phyloP scores from a whole-genome alignment of 2,329 filamentous ascomycete species.

The Colletotrichum endophyticum region DNA sequence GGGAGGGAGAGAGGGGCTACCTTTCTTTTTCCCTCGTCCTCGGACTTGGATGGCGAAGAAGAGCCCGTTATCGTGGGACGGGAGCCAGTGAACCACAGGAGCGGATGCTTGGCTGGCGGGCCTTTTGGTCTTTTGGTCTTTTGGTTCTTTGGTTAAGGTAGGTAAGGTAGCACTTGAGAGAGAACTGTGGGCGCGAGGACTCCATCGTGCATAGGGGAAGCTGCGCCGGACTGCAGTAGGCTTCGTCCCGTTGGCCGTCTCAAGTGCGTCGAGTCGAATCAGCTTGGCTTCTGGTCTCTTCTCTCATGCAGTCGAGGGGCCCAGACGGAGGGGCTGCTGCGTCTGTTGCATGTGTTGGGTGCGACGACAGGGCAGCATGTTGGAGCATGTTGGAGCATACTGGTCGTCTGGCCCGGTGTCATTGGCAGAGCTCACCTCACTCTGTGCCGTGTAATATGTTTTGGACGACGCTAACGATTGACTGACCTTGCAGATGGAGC shows the following conservation, averaged over 20 bases:
- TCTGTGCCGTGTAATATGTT: not conserved
- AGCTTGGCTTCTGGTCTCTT: not conserved
- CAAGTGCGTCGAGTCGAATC: not conserved
- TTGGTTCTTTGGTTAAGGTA: not conserved
- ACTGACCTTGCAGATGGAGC: not conserved
- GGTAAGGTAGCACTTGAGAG: not conserved
- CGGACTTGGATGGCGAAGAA: not conserved
- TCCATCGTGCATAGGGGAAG: not conserved
- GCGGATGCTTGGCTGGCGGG: not conserved
- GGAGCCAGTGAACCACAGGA: not conserved
- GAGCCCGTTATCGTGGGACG: not conserved
- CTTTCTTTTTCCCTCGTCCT: not conserved
- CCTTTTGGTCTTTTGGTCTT: not conserved
- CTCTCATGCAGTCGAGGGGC: not conserved
- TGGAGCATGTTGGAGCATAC: not conserved
- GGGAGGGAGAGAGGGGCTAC: not conserved
- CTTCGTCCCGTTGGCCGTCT: not conserved
- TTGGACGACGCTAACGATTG: not conserved
- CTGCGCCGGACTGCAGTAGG: slow-evolving; percentile 1
- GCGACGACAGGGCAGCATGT: not conserved
- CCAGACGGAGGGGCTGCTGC: not conserved
- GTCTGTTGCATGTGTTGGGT: not conserved
- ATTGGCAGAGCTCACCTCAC: not conserved
- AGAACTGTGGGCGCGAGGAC: not conserved
- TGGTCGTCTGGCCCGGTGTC: not conserved